These are phyloP conservation scores for Macrotyloma uniflorum DNA, from an alignment of 306 rosid species.

Conservation along the genomic window DNA sequence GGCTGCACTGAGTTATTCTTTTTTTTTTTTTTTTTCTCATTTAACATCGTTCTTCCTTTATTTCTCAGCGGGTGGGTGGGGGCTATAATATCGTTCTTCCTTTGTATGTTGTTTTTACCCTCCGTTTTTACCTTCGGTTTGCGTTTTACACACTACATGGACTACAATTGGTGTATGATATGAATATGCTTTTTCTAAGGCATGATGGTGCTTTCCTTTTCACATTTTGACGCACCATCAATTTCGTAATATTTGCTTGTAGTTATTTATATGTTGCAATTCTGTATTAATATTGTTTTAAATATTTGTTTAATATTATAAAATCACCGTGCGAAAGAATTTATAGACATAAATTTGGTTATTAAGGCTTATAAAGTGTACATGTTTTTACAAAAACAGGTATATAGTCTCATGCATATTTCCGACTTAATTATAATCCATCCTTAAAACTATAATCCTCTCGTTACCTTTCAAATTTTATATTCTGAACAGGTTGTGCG, in stretches of 20 bases:
- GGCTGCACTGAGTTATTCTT: constrained; percentile 79
- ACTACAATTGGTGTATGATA: constrained; percentile 33
- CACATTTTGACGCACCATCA: neutral
- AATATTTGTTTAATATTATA: neutral
- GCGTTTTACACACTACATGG: constrained; percentile 15
- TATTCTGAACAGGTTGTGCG: too few species aligned
- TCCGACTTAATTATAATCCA: neutral
- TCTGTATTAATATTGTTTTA: neutral
- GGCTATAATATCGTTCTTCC: constrained; percentile 25
- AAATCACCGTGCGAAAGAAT: neutral
- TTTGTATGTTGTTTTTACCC: neutral
- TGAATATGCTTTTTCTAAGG: constrained; percentile 12
- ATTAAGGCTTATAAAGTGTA: neutral
- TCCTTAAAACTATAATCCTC: neutral
- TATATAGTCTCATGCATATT: neutral
- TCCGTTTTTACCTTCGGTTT: constrained; percentile 27
- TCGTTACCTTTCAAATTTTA: neutral
- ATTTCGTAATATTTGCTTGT: neutral
- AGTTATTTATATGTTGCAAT: neutral
- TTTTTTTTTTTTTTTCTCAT: neutral
- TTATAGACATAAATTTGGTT: neutral
- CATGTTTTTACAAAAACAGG: too few species aligned
- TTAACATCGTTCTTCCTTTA: neutral
- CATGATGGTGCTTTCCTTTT: neutral
- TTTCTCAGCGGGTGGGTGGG: neutral